These are phyloP conservation scores for Suillus americanus DNA, from an alignment of 768 basidiomycete species.

Conservation along the genomic window DNA sequence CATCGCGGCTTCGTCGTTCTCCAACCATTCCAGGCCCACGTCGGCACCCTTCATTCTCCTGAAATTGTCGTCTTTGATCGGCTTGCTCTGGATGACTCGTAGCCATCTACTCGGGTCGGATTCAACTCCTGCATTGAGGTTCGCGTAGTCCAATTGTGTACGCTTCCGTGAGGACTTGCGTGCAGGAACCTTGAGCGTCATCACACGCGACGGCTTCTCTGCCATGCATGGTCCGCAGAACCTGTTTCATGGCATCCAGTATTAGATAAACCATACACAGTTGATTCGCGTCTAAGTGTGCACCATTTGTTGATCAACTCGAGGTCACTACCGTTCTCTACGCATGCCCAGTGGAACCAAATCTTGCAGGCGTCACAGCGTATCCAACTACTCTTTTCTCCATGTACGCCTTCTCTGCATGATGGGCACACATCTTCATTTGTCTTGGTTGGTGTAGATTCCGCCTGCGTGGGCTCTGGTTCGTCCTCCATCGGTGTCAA, in stretches of 20 bases:
- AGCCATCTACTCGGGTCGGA: conserved; percentile 66
- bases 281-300: conserved; percentile 11
- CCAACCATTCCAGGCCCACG: conserved; percentile 74
- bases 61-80: conserved; percentile 63
- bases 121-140: conserved; percentile 62
- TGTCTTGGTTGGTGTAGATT: conserved; percentile 13
- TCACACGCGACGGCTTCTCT: conserved; percentile 57
- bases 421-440: conserved; percentile 49
- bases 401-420: conserved; percentile 42
- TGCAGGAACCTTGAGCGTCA: conserved; percentile 75
- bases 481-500: conserved; percentile 22
- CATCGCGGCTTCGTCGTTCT: conserved; percentile 70
- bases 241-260: conserved; percentile 40
- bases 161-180: conserved; percentile 82
- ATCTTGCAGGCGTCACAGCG: conserved; percentile 77
- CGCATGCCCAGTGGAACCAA: conserved; percentile 87
- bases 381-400: conserved; percentile 76
- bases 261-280: conserved; percentile 18
- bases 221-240: conserved; percentile 66
- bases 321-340: conserved; percentile 62
- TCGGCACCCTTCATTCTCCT: conserved; percentile 64
- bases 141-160: conserved; percentile 76
- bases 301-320: conserved; percentile 76
- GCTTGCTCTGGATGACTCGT: conserved; percentile 66
- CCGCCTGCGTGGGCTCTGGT: conserved; percentile 5